Evolutionary conservation across 768 basidiomycete species (phyloP).

Genomic region (Mycena galopus): DNA sequence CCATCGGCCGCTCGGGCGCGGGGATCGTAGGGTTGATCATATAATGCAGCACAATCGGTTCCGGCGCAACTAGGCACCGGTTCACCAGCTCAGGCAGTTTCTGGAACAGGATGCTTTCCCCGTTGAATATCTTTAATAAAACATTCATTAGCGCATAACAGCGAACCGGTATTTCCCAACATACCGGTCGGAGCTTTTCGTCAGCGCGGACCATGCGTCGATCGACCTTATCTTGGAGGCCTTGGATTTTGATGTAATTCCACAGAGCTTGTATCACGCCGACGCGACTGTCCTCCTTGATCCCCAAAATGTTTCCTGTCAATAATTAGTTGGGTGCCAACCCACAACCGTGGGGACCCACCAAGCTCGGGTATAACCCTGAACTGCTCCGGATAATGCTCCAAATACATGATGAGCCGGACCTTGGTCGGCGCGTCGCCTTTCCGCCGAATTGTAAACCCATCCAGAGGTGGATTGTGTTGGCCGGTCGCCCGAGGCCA

Average conservation of each 20-base stretch:
- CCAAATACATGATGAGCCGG: conserved; percentile 87
- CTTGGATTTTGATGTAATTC: conserved; percentile 91
- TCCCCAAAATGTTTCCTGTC: conserved; percentile 73
- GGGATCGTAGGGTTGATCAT: conserved; percentile 71
- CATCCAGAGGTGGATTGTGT: conserved; percentile 78
- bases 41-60: conserved; percentile 87
- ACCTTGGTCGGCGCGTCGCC: conserved; percentile 85
- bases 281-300: conserved; percentile 88
- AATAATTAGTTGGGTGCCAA: too few species aligned
- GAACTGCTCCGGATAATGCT: conserved; percentile 90
- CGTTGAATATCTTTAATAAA: conserved; percentile 76
- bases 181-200: conserved; percentile 73
- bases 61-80: conserved; percentile 79
- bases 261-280: conserved; percentile 88
- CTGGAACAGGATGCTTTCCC: conserved; percentile 80
- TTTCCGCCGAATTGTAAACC: conserved; percentile 86
- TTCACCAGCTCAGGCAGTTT: conserved; percentile 89
- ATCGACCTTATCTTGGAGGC: conserved; percentile 87
- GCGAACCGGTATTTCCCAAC: conserved; percentile 30
- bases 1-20: conserved; percentile 78
- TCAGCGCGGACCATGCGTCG: conserved; percentile 78
- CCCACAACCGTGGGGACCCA: conserved; percentile 44
- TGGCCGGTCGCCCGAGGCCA: conserved; percentile 72
- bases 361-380: conserved; percentile 84
- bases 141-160: not conserved